Conservation (phyloP, 1,284 basidiomycete genomes). For the Coniophora puteana region DNA sequence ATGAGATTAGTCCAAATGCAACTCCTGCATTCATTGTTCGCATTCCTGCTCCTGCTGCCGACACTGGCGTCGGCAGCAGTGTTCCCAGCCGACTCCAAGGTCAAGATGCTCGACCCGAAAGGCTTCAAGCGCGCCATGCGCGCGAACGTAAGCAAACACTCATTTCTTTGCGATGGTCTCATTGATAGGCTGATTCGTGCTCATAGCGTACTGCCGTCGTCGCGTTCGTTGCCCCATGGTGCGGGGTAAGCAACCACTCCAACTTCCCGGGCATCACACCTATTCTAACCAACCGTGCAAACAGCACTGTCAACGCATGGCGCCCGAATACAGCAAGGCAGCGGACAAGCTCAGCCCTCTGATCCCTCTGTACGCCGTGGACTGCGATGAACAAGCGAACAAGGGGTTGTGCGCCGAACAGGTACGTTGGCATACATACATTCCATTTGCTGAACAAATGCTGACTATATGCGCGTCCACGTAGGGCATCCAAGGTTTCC, state of each 20-base stretch:
- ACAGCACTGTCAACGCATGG: slow-evolving; percentile 85
- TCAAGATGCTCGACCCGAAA: slow-evolving; percentile 74
- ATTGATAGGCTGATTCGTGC: not conserved
- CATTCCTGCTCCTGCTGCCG: slow-evolving; percentile 34
- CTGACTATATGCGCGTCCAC: not conserved
- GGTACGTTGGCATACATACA: too few relatives aligned
- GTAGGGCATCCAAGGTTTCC: slow-evolving; percentile 87
- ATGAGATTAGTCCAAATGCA: too few relatives aligned
- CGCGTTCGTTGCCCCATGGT: slow-evolving; percentile 91
- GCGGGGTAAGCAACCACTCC: slow-evolving; percentile 57
- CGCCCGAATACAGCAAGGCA: slow-evolving; percentile 82
- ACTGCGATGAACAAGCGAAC: slow-evolving; percentile 86
- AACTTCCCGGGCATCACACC: not conserved
- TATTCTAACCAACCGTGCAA: not conserved
- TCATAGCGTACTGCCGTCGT: slow-evolving; percentile 68
- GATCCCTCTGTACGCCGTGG: slow-evolving; percentile 85
- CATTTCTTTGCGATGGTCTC: not conserved
- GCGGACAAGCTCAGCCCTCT: slow-evolving; percentile 79
- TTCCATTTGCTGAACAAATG: not conserved
- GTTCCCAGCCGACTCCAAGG: slow-evolving; percentile 66
- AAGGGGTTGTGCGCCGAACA: slow-evolving; percentile 81
- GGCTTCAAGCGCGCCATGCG: slow-evolving; percentile 75
- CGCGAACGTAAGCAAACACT: slow-evolving; percentile 55
- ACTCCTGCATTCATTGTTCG: slow-evolving; percentile 15
- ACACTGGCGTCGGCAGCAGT: slow-evolving; percentile 65